Evolutionary conservation across 2,329 filamentous ascomycete genomes (phyloP), one percentile per base, ranked within the genome.

Genomic region (Paraphoma sp.): DNA sequence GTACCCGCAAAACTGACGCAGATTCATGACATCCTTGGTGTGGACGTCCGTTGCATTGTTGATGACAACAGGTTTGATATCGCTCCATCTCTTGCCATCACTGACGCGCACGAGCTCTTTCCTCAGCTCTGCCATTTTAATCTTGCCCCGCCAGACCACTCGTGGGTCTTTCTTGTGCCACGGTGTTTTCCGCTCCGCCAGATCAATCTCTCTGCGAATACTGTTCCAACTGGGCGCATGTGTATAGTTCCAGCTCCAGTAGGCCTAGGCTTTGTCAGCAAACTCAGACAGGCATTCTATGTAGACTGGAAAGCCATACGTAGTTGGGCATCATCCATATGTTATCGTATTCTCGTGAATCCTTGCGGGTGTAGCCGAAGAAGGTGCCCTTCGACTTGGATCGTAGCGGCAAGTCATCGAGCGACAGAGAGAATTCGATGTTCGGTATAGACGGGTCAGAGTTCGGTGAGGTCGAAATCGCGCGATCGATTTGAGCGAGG

Each of bases 261-360:
- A 74, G 10, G 69, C 71, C 50, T 52, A 33, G 11, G 11, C 1
- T 11, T n/a, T 40, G 50, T 52, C 18, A 52, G 50, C 36, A 10
- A 7, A 44, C 18, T 10, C 14, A 9, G 5, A 12, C 10, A 5
- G 14, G 11, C 31, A 9, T 18, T 3, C 14, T 9, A 1, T 2
- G n/a, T 11, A 11, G 14, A 6, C 12, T 45, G 11, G 31, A 8
- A 11, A 18, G 33, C 36, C 44, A 29, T 52, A 52, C 51, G 48
- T 72, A 74, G 57, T 74, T 73, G 23, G 71, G 71, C 67, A 74
- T 73, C 60, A 74, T 64, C 71, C 71, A 74, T 41, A 73, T 67
- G 46, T 74, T 65, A 41, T 69, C 56, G 45, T 74, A 74, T 31
- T 68, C 64, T 14, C 46, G 54, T 1, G 46, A 56, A 40, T 73